Base-by-base conservation (phyloP, 177 flowering plant genomes). In the Vitis hybrid region DNA sequence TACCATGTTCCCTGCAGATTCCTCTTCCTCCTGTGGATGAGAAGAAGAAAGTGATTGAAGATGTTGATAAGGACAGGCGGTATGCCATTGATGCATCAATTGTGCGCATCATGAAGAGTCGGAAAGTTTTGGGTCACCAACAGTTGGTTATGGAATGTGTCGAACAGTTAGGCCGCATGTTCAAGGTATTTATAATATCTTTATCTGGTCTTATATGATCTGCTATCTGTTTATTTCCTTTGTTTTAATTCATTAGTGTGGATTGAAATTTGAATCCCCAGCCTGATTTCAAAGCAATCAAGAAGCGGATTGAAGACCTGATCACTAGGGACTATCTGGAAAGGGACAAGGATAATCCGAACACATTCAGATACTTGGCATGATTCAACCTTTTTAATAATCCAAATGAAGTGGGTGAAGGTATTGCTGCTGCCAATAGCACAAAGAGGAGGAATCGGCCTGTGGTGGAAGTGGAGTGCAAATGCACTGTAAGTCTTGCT, bases 11-110 rank as follows among this genome's bases (percentile, higher is more conserved):
- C 62, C 45, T 82, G 77, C 86, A 93, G 98, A 88, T 93, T 75
- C 98, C 98, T 65, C 89, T 92, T 10, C 97, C 98, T 64, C 97
- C 94, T 10, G 88, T 92, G 58, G 98, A 94, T 78, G 98, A 94
- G 81, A 92, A 89, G 84, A 93, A 91, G 76, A 92, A 91, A 69
- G 96, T 94, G 10, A 84, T 89, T 65, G 94, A 92, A 80, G 97
- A 94, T 81, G 96, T 94, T 74, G 97, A 90, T 56, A 94, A 92
- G 76, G 98, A 92, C 71, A 84, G 97, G 72, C 77, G 96, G 57
- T 92, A 94, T 78, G 94, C 96, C 3, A 92, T 94, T 69, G 98
- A 94, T 87, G 98, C 98, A 50, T 86, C 95, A 29, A 90, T 94
- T 71, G 97, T 94, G 59, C 91, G 98, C 29, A 92, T 94, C 70